These are phyloP conservation scores for Lotus japonicus DNA, from an alignment of 306 rosid genomes.

Conservation along the genomic window DNA sequence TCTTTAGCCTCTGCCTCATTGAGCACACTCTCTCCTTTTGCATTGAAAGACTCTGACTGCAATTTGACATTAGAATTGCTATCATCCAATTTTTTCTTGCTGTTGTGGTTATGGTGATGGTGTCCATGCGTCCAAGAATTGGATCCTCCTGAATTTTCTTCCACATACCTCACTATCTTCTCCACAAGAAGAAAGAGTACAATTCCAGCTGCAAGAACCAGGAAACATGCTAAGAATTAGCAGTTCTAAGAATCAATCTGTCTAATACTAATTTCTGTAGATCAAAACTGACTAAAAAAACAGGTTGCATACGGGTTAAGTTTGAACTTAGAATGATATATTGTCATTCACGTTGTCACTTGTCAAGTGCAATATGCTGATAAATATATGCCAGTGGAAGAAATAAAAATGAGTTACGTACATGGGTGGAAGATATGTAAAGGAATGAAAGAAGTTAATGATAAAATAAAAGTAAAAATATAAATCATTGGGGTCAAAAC, in stretches of 20 bases:
- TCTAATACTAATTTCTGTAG: background rate
- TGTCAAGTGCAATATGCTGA: too few relatives aligned
- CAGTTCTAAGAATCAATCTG: conserved; percentile 10
- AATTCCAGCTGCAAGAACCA: conserved; percentile 73
- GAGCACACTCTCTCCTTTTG: conserved; percentile 23
- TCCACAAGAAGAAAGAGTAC: conserved; percentile 90
- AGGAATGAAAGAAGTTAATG: too few relatives aligned
- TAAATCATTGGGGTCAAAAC: too few relatives aligned
- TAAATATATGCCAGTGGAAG: too few relatives aligned
- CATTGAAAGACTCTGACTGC: conserved; percentile 15
- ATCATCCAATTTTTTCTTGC: conserved; percentile 54
- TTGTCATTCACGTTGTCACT: too few relatives aligned
- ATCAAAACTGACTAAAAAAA: conserved; percentile 1
- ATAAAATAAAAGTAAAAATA: too few relatives aligned
- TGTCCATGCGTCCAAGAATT: conserved; percentile 67
- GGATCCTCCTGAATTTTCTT: conserved; percentile 68
- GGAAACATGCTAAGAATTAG: conserved; percentile 13
- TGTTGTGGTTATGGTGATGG: conserved; percentile 67
- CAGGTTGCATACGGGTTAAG: too few relatives aligned
- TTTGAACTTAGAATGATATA: too few relatives aligned
- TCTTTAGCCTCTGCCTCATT: conserved; percentile 39
- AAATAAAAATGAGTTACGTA: too few relatives aligned
- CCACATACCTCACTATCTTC: conserved; percentile 87
- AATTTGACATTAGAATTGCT: conserved; percentile 4
- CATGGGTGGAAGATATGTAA: too few relatives aligned